Conservation (phyloP, 106 monocot genomes). For the Amphibolis antarctica region DNA sequence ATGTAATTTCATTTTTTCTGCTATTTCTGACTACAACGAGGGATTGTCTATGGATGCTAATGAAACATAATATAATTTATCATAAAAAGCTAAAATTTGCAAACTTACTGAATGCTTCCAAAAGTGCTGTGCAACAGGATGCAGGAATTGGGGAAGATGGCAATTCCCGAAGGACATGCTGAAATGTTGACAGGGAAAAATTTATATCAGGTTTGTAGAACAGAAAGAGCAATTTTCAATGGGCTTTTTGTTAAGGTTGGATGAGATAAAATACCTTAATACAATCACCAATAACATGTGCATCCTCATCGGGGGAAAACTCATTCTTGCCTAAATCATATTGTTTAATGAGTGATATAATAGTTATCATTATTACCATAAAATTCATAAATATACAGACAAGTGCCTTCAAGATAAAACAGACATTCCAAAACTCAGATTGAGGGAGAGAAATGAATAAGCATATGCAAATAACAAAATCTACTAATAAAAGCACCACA, state of each 20-base stretch:
- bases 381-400: neutral
- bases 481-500: neutral
- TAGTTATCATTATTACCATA: neutral
- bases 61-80: too few relatives aligned
- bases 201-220: neutral
- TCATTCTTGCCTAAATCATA: slow-evolving; percentile 59
- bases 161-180: slow-evolving; percentile 90
- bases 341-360: neutral
- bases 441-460: neutral
- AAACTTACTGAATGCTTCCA: slow-evolving; percentile 82
- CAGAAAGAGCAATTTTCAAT: neutral
- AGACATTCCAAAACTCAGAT: neutral
- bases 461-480: neutral
- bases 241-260: neutral
- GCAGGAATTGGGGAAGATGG: slow-evolving; percentile 96
- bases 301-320: slow-evolving; percentile 85
- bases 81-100: neutral
- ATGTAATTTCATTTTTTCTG: too few relatives aligned
- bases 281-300: slow-evolving; percentile 97
- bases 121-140: slow-evolving; percentile 70
- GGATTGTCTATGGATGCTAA: too few relatives aligned
- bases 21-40: too few relatives aligned
- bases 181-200: slow-evolving; percentile 16
- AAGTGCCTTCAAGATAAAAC: neutral
- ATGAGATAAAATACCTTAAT: slow-evolving; percentile 60